Percentiles rank a stretch among this genome's conserved stretches.
These are phyloP conservation scores for Stachybotrys echinatus DNA, from an alignment of 2,329 filamentous ascomycete genomes.

Conservation along the genomic window DNA sequence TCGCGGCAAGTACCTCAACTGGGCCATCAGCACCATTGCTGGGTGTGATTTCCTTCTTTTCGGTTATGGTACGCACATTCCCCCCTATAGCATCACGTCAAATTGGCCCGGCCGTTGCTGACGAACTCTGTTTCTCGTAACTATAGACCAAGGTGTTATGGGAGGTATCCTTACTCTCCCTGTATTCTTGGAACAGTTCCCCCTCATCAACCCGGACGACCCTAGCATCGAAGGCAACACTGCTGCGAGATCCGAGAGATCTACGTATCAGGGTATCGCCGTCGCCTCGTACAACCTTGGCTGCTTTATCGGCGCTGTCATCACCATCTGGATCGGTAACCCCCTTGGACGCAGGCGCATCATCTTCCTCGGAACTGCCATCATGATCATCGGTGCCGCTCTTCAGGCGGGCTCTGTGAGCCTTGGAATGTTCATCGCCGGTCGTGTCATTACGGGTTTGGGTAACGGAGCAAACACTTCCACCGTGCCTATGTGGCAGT, in stretches of 20 bases:
- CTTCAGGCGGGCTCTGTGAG: constrained; percentile 53
- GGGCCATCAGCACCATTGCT: constrained; percentile 65
- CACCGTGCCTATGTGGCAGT: constrained; percentile 55
- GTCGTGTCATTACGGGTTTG: constrained; percentile 54
- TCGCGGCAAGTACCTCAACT: constrained; percentile 59
- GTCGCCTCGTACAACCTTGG: constrained; percentile 55
- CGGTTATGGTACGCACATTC: constrained; percentile 40
- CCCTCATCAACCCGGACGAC: constrained; percentile 41
- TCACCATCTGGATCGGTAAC: constrained; percentile 62
- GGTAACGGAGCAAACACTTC: constrained; percentile 54
- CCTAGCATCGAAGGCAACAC: constrained; percentile 23
- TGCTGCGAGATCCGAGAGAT: constrained; percentile 32
- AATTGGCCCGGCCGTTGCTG: too few relatives aligned
- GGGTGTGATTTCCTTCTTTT: constrained; percentile 66
- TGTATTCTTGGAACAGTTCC: constrained; percentile 53
- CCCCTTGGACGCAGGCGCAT: constrained; percentile 53
- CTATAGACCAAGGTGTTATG: constrained; percentile 75
- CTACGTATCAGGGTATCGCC: constrained; percentile 48
- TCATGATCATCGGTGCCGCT: constrained; percentile 53
- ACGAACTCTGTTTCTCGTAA: too few relatives aligned
- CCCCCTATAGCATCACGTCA: too few relatives aligned
- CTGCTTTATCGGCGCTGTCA: constrained; percentile 58
- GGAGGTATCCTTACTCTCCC: constrained; percentile 67
- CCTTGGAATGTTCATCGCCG: constrained; percentile 50
- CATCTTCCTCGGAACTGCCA: constrained; percentile 52